A percentile compares a stretch with the other conserved stretches of the same genome.
Conservation (phyloP, 2,329 filamentous ascomycete species). For the Trichoderma sp. region DNA sequence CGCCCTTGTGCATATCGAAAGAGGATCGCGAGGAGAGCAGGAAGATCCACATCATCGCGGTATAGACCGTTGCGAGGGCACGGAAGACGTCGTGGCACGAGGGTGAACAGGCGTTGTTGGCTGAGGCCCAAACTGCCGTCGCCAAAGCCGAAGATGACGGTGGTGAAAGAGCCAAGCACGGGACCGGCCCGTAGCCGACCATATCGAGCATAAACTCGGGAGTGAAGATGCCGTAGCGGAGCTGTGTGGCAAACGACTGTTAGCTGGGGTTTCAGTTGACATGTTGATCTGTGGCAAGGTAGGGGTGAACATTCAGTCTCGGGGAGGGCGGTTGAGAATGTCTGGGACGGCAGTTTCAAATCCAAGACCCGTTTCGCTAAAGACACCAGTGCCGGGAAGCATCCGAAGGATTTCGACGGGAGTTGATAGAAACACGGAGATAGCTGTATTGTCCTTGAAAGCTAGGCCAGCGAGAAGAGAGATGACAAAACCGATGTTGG, state of each 20-base stretch:
- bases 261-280: neutral
- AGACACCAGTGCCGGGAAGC: conserved; percentile 68
- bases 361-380: conserved; percentile 71
- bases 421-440: conserved; percentile 67
- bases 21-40: conserved; percentile 63
- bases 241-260: conserved; percentile 23
- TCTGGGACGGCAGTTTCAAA: conserved; percentile 67
- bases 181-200: conserved; percentile 59
- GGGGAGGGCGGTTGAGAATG: conserved; percentile 64
- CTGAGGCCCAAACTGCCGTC: conserved; percentile 56
- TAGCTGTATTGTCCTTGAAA: conserved; percentile 62
- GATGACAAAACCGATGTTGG: conserved; percentile 66
- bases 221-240: conserved; percentile 59
- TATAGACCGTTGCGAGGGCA: conserved; percentile 65
- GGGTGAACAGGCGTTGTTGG: conserved; percentile 49
- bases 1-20: conserved; percentile 50
- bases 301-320: conserved; percentile 43
- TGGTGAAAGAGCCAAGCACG: conserved; percentile 55
- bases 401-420: conserved; percentile 74
- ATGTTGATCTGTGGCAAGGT: neutral
- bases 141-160: conserved; percentile 55
- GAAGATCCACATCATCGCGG: conserved; percentile 66
- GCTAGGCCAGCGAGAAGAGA: conserved; percentile 65
- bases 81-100: conserved; percentile 59
- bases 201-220: conserved; percentile 63